Evolutionary conservation across 108 stramenopile genomes (phyloP), one percentile per base, ranked within the genome.

Genomic region (Nitzschia putrida): DNA sequence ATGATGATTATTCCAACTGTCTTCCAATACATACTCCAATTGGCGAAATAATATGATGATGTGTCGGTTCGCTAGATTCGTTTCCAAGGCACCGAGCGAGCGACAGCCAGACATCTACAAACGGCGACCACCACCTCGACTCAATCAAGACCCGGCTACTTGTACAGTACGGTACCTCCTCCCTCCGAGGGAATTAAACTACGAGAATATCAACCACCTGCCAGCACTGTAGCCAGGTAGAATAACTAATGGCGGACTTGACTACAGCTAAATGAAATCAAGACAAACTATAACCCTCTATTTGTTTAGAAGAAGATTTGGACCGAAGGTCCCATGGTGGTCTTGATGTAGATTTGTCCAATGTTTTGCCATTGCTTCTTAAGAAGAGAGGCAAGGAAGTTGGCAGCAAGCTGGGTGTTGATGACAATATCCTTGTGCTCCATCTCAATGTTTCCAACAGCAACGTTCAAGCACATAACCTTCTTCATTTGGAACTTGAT

Each of bases 401-500:
- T 99, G 52, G 95, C 87, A 73, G 97, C 90, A 42, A 98, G 90
- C 89, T 97, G 94, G 58, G 95, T 89, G 88, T 99, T 99, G 77
- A 93, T 91, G 71, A 88, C 82, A 71, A 98, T 93, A 68, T 98
- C 88, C 75, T 97, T 83, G 83, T 89, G 80, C 45, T 85, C 82
- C 93, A 95, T 92, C 54, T 69, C 71, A 25, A 97, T 89, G 77
- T 98, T 96, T 72, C 94, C 99, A 61, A 99, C 96, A 69, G 97
- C 95, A 69, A 98, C 97, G 75, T 94, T 97, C 34, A 99, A 83
- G 92, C 97, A 98, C 96, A 98, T 97, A 40, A 98, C 99, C 90
- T 99, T 99, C 97, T 98, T 99, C 99, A 99, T 98, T 92, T 99
- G 99, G 89, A 99, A 99, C 92, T 99, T 99, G 93, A 99, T 97